Percentiles rank a stretch among this genome's conserved stretches.
Evolutionary conservation across 805 yeast genomes (phyloP).

Genomic region (Hemisphaericaspora nanyangensis): DNA sequence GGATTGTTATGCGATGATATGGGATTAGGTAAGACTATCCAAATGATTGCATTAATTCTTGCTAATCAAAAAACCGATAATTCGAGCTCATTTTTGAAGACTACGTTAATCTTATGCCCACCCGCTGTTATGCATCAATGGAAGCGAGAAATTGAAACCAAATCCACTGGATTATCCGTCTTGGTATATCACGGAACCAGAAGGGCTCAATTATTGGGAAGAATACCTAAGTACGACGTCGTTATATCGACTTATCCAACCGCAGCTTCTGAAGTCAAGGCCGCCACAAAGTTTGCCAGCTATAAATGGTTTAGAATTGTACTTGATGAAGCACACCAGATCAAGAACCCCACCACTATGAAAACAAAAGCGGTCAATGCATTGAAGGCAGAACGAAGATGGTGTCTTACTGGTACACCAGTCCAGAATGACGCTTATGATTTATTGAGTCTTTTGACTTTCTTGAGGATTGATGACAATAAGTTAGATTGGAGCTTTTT

Average conservation of each 20-base stretch:
- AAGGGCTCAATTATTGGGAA: slow-evolving; percentile 68
- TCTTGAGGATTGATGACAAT: slow-evolving; percentile 64
- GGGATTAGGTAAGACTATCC: slow-evolving; percentile 97
- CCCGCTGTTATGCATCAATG: slow-evolving; percentile 94
- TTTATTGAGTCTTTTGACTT: slow-evolving; percentile 84
- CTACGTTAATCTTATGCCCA: slow-evolving; percentile 92
- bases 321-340: slow-evolving; percentile 95
- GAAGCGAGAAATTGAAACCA: slow-evolving; percentile 83
- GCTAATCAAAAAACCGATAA: slow-evolving; percentile 37
- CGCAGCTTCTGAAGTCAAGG: slow-evolving; percentile 80
- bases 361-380: slow-evolving; percentile 82
- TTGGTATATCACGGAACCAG: slow-evolving; percentile 74
- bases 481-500: too few species aligned
- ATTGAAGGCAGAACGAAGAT: slow-evolving; percentile 71
- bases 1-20: slow-evolving; percentile 61
- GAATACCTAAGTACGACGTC: slow-evolving; percentile 67
- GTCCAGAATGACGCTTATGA: slow-evolving; percentile 88
- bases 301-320: slow-evolving; percentile 75
- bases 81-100: slow-evolving; percentile 42
- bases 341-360: slow-evolving; percentile 83
- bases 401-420: slow-evolving; percentile 92
- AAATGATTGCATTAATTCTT: slow-evolving; percentile 85
- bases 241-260: slow-evolving; percentile 86
- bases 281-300: slow-evolving; percentile 74
- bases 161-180: slow-evolving; percentile 45